Base-by-base conservation (phyloP, 805 yeast species). In the Kluyveromyces lactis region DNA sequence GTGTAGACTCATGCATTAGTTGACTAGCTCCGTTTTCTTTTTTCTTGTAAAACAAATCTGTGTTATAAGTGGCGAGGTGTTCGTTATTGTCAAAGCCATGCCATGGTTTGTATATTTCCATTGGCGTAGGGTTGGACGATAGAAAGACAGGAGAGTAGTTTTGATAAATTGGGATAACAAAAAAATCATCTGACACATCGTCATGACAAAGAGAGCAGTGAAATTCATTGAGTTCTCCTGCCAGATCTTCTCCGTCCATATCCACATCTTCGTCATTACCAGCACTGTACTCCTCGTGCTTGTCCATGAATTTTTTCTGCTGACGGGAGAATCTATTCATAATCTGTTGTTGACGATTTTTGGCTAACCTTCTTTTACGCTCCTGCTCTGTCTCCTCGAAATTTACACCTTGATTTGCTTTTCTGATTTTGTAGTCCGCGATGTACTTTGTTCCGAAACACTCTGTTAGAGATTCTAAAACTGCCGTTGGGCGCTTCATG, bases 261-360 rank as follows among this genome's bases (percentile, higher is more conserved):
- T 53, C 57, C 18, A 54, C 60, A 18, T 64, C 72, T 57, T 66
- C 66, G 29, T 67, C 77, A 8, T 71, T 79, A 43, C 40, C 35
- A 15, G 33, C 48, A 31, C 58, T 62, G 10, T 60, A 63, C 26
- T 56, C 52, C 17, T 64, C 57, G 44, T 76, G 70, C 31, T 72
- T 72, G 42, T 75, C 73, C 44, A 84, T 73, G 59, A 90, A 90
- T 58, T 68, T 74, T 17, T 75, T 71, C 55, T 89, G 97, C 50
- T 84, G 92, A 41, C 69, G 78, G 17, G 75, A 73, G 67, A 83
- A 76, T 50, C 73, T 79, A 19, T 69, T 71, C 68, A 81, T 53
- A 8, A 82, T 68, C 48, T 72, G 79, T 31, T 72, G 72, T 51
- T 77, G 82, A 40, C 86, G 68, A 44, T 73, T 72, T 42, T 75